These are phyloP conservation scores for Allomyces javanicus DNA, from an alignment of 192 early-diverging fungal species.

Conservation along the genomic window DNA sequence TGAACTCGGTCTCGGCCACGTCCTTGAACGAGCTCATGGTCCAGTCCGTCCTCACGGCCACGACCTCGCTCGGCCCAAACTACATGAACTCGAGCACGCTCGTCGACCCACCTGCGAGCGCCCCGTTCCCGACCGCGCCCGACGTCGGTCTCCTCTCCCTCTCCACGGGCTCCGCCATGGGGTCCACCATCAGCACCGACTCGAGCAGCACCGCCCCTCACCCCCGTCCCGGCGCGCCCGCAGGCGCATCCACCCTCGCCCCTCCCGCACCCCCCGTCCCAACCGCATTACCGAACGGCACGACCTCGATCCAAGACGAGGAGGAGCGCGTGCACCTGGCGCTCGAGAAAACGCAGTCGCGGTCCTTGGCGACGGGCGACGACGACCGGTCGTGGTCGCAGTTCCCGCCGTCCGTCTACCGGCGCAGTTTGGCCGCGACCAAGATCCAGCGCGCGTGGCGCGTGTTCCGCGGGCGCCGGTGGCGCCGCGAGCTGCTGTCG, in stretches of 20 bases:
- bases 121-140: background rate
- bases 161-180: no score
- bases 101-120: background rate
- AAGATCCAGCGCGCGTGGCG: slow-evolving; percentile 34
- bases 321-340: background rate
- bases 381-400: slow-evolving; percentile 14
- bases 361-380: background rate
- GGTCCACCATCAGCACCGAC: no score
- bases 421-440: slow-evolving; percentile 27
- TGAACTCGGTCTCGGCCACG: background rate
- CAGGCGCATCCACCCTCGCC: background rate
- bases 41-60: background rate
- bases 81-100: no score
- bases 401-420: slow-evolving; percentile 33
- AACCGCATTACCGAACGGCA: background rate
- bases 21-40: background rate
- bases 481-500: slow-evolving; percentile 18
- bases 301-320: background rate
- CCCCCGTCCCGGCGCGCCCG: background rate
- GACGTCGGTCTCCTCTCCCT: background rate
- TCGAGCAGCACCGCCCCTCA: no score
- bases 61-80: no score
- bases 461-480: slow-evolving; percentile 15
- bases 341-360: background rate
- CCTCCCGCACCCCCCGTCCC: background rate